Conservation (phyloP, 2,329 filamentous ascomycete genomes). For the Microcyclospora pomicola region DNA sequence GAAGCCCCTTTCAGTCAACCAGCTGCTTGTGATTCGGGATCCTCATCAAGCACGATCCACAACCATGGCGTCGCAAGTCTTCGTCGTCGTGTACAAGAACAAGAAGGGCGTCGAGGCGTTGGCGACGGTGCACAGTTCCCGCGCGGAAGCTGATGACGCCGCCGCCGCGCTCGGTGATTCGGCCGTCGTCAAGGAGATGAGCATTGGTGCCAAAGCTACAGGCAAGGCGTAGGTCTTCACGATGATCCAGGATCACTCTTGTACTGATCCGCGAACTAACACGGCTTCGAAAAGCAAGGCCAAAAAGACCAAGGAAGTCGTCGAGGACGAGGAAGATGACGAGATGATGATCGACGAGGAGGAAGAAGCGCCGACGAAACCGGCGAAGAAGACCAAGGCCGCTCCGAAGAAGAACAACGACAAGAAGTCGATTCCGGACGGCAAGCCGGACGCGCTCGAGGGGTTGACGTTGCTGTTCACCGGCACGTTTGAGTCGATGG, state of each 20-base stretch:
- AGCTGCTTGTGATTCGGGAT: no score
- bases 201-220: neutral
- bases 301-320: neutral
- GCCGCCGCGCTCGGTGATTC: neutral
- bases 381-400: slow-evolving; percentile 2
- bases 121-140: neutral
- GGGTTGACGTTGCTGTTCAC: slow-evolving; percentile 1
- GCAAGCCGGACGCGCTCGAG: slow-evolving; percentile 1
- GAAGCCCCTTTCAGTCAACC: no score
- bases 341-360: neutral
- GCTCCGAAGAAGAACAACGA: slow-evolving; percentile 4
- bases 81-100: neutral
- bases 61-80: neutral
- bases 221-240: neutral
- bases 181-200: neutral
- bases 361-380: neutral
- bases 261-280: neutral
- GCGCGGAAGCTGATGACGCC: neutral
- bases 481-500: slow-evolving; percentile 1
- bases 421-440: neutral
- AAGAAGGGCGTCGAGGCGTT: neutral
- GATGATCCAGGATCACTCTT: neutral
- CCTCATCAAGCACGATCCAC: no score
- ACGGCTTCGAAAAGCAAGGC: neutral
- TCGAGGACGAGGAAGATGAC: neutral